Base-by-base conservation (phyloP, 441 rosid species). In the Breynia disticha region DNA sequence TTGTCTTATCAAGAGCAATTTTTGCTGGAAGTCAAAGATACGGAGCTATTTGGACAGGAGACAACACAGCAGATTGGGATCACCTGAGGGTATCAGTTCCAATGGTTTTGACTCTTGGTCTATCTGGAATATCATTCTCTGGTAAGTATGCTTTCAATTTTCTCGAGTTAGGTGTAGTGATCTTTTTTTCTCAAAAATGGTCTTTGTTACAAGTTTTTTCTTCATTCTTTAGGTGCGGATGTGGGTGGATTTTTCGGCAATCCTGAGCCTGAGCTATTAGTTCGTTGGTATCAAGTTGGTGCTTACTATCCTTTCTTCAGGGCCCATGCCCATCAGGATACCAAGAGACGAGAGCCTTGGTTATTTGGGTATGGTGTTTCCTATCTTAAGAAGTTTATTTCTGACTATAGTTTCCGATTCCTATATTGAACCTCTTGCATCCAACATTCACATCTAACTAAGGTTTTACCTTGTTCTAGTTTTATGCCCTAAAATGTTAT, bases 281-380 rank as follows among this genome's bases (percentile, higher is more conserved):
- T 90, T 63, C 95, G 96, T 59, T 94, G 99, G 99, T 94, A 87
- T 73, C 99, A 94, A 69, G 79, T 94, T 47, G 99, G 97, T 79
- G 96, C 99, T 51, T 94, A 74, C 67, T 94, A 94, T 69, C 96
- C 99, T 59, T 94, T 94, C 79, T 94, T 90, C 69, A 83, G 99
- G 73, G 97, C 67, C 4, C 99, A 94, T 76, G 95, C 99, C 47
- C 99, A 94, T 74, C 97, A 85, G 51, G 99, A 94, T 72, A 90
- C 97, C 19, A 94, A 81, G 73, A 77, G 99, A 75, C 86, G 99
- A 52, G 99, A 94, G 57, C 99, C 97, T 65, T 94, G 97, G 97
- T 67, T 86, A 63, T 90, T 90, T 63, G 99, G 99, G 99, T 94
- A 84, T 47, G 64, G 58, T 48, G 52, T 57, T 24, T 46, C 44